Conservation (phyloP, 495 filamentous ascomycete genomes). For the Neurospora sp. region DNA sequence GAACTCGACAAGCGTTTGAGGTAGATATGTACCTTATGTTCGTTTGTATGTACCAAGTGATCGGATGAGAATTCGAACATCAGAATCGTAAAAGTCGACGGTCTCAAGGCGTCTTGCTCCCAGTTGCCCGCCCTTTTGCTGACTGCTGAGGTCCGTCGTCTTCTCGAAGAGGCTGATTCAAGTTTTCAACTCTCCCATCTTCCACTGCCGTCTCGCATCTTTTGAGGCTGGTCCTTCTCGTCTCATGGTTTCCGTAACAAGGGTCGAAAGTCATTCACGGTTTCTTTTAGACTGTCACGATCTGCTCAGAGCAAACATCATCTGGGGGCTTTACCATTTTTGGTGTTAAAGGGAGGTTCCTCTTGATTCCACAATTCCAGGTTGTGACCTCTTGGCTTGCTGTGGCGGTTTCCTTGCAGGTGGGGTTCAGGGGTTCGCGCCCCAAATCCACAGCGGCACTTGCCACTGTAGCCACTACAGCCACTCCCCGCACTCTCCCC, state of each 20-base stretch:
- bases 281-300: too few relatives aligned
- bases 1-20: slow-evolving; percentile 4
- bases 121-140: too few relatives aligned
- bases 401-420: background rate
- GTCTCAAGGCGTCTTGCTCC: too few relatives aligned
- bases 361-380: background rate
- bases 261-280: too few relatives aligned
- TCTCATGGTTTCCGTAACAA: too few relatives aligned
- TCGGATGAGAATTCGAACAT: too few relatives aligned
- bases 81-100: too few relatives aligned
- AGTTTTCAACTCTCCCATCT: too few relatives aligned
- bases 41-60: background rate
- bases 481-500: background rate
- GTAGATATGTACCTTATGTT: background rate
- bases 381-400: background rate
- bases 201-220: too few relatives aligned
- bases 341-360: background rate
- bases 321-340: background rate
- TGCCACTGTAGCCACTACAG: background rate
- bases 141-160: too few relatives aligned
- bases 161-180: too few relatives aligned
- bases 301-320: background rate
- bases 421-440: background rate
- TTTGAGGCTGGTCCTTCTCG: too few relatives aligned
- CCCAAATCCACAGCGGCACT: background rate